Conservation (phyloP, 2,329 filamentous ascomycete species). For the Pseudogymnoascus sp. region DNA sequence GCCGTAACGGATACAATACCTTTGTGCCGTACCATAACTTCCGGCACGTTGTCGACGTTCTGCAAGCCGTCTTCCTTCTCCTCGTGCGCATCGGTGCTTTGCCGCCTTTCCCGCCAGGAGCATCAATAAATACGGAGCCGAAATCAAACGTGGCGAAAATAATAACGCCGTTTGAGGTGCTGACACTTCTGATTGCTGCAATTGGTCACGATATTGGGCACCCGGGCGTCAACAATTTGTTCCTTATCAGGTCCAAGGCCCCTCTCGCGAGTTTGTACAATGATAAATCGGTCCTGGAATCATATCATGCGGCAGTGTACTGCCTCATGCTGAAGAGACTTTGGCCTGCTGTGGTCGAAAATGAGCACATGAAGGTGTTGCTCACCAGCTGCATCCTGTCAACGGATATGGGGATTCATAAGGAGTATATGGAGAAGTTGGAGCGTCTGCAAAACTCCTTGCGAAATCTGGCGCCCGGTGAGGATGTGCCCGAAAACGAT, state of each 20-base stretch:
- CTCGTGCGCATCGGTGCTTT: conserved; percentile 71
- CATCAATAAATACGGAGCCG: conserved; percentile 15
- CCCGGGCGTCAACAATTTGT: conserved; percentile 96
- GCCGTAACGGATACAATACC: conserved; percentile 87
- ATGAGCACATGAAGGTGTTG: conserved; percentile 70
- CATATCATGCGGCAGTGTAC: conserved; percentile 94
- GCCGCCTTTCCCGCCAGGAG: conserved; percentile 51
- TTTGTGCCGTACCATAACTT: conserved; percentile 99
- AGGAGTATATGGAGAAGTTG: conserved; percentile 89
- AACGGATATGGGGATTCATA: conserved; percentile 95
- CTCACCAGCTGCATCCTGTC: conserved; percentile 98
- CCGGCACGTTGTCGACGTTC: conserved; percentile 89
- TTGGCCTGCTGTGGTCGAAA: conserved; percentile 77
- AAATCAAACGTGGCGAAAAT: conserved; percentile 64
- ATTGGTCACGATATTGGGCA: conserved; percentile 97
- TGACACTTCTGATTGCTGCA: conserved; percentile 87
- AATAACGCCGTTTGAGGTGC: conserved; percentile 76
- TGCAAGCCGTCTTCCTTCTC: conserved; percentile 89
- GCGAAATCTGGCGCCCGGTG: conserved; percentile 45
- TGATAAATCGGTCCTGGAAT: conserved; percentile 91
- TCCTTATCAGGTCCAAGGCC: conserved; percentile 83
- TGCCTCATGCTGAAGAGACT: conserved; percentile 89
- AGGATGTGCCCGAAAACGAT: conserved; percentile 44
- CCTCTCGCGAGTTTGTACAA: conserved; percentile 94
- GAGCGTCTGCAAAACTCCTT: conserved; percentile 73